Conservation (phyloP, 768 basidiomycete species). For the Calocybe cyanea region DNA sequence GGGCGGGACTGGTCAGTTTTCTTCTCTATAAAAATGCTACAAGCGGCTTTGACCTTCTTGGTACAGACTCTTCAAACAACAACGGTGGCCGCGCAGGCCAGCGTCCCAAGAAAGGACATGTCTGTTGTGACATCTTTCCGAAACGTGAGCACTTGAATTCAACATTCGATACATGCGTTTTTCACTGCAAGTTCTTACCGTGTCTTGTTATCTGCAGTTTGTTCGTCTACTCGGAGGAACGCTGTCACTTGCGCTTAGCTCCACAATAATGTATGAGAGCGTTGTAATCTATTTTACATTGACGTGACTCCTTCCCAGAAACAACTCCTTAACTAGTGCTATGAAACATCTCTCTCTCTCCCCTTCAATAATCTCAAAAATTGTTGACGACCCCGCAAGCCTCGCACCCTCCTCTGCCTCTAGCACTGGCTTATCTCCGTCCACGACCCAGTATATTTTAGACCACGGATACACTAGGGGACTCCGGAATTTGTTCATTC, state of each 20-base stretch:
- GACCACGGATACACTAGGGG: slow-evolving; percentile 50
- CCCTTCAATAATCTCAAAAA: slow-evolving; percentile 30
- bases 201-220: slow-evolving; percentile 36
- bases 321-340: slow-evolving; percentile 43
- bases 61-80: slow-evolving; percentile 57
- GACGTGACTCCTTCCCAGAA: slow-evolving; percentile 21
- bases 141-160: slow-evolving; percentile 36
- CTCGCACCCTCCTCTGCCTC: slow-evolving; percentile 24
- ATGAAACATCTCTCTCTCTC: slow-evolving; percentile 37
- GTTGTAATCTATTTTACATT: neutral
- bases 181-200: too few relatives aligned
- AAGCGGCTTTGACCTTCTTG: neutral
- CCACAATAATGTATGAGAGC: slow-evolving; percentile 47
- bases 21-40: slow-evolving; percentile 7
- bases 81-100: slow-evolving; percentile 70
- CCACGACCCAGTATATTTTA: slow-evolving; percentile 38
- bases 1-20: slow-evolving; percentile 52
- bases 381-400: slow-evolving; percentile 47
- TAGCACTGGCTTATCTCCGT: slow-evolving; percentile 30
- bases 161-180: neutral
- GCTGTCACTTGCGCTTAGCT: slow-evolving; percentile 57
- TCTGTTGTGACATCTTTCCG: slow-evolving; percentile 69
- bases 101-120: slow-evolving; percentile 69
- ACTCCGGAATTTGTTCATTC: slow-evolving; percentile 55
- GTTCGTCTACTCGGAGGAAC: slow-evolving; percentile 69